A percentile compares a stretch with the other conserved stretches of the same genome.
Conservation (phyloP, 495 filamentous ascomycete species). For the Penicillium coprophilum region DNA sequence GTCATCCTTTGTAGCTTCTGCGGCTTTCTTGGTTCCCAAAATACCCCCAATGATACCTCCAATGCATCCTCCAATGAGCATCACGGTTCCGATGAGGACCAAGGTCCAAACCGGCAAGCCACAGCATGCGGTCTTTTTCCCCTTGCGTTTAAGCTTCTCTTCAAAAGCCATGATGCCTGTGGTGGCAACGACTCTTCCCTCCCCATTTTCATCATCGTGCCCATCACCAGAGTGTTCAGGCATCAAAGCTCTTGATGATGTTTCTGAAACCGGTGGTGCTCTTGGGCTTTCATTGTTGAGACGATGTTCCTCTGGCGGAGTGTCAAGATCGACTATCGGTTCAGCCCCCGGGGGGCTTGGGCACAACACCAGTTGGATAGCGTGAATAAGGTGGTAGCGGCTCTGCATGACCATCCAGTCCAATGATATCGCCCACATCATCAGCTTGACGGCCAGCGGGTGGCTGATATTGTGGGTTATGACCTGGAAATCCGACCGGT, state of each 20-base stretch:
- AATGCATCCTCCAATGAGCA: constrained; percentile 56
- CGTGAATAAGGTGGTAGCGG: constrained; percentile 86
- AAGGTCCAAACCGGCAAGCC: constrained; percentile 71
- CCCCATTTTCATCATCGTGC: constrained; percentile 11
- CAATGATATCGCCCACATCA: constrained; percentile 79
- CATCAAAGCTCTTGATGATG: constrained; percentile 42
- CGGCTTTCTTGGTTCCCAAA: constrained; percentile 42
- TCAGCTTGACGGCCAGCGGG: constrained; percentile 77
- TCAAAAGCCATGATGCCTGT: constrained; percentile 49
- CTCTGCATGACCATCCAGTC: constrained; percentile 88
- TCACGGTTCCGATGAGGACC: constrained; percentile 51
- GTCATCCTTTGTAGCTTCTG: constrained; percentile 25
- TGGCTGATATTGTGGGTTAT: constrained; percentile 63
- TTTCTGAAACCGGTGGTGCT: constrained; percentile 43
- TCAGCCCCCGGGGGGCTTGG: constrained; percentile 36
- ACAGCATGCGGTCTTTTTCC: constrained; percentile 59
- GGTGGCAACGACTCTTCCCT: constrained; percentile 13
- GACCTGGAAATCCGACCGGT: constrained; percentile 73
- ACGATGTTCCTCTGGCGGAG: constrained; percentile 25
- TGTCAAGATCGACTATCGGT: constrained; percentile 25
- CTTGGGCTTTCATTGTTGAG: constrained; percentile 18
- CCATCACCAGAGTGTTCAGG: constrained; percentile 16
- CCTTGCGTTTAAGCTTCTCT: constrained; percentile 56
- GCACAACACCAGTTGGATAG: constrained; percentile 62
- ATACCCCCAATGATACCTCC: constrained; percentile 64